Evolutionary conservation across 2,329 filamentous ascomycete genomes (phyloP).

Genomic region (Cadophora sp.): DNA sequence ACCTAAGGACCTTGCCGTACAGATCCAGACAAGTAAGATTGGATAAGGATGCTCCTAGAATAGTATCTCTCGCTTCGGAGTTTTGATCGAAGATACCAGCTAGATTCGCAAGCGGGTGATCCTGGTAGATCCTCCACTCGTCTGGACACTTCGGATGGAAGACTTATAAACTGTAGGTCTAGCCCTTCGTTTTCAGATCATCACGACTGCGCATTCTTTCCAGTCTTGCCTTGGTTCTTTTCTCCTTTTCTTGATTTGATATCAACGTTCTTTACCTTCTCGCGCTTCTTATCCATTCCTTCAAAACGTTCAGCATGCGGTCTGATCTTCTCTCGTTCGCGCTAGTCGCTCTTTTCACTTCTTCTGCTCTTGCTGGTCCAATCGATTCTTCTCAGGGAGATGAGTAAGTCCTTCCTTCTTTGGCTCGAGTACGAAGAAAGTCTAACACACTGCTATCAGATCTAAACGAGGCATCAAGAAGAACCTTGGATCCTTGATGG

Average conservation of each 20-base stretch:
- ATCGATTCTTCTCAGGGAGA: slow-evolving; percentile 25
- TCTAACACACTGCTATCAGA: background rate
- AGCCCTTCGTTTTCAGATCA: slow-evolving; percentile 14
- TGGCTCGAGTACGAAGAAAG: background rate
- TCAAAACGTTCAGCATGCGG: slow-evolving; percentile 32
- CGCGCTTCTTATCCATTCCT: background rate
- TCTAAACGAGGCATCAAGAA: slow-evolving; percentile 6
- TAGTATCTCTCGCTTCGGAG: slow-evolving; percentile 6
- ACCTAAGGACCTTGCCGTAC: background rate
- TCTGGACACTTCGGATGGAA: background rate
- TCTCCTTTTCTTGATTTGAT: slow-evolving; percentile 31
- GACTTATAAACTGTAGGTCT: slow-evolving; percentile 19
- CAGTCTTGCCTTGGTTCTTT: slow-evolving; percentile 4
- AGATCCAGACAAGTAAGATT: background rate
- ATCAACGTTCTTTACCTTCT: slow-evolving; percentile 32
- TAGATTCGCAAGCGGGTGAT: slow-evolving; percentile 2
- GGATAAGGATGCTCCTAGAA: slow-evolving; percentile 4
- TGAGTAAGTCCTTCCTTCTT: slow-evolving; percentile 10
- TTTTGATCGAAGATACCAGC: background rate
- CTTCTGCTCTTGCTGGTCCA: slow-evolving; percentile 33
- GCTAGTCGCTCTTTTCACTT: slow-evolving; percentile 38
- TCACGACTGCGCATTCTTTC: slow-evolving; percentile 18
- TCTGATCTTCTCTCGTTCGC: slow-evolving; percentile 32
- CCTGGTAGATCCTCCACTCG: background rate
- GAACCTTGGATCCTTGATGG: background rate